Evolutionary conservation across 495 filamentous ascomycete genomes (phyloP).

Genomic region (Trichoderma virens): DNA sequence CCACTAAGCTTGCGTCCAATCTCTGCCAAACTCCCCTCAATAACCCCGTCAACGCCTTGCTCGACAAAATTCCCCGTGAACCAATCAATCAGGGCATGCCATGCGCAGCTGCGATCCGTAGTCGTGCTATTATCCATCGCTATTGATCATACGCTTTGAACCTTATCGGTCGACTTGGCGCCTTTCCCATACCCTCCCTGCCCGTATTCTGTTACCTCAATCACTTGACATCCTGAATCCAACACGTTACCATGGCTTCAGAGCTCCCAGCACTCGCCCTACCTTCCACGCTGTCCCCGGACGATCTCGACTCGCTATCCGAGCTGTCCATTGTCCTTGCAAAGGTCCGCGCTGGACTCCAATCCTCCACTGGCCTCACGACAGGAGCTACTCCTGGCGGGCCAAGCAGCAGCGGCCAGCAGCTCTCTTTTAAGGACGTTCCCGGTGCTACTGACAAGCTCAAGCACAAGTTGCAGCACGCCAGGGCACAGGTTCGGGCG

Average conservation of each 20-base stretch:
- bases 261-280: conserved; percentile 20
- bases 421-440: conserved; percentile 69
- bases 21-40: neutral
- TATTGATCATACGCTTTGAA: neutral
- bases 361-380: conserved; percentile 14
- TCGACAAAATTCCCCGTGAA: neutral
- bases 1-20: conserved; percentile 5
- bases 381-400: conserved; percentile 21
- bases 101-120: neutral
- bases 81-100: neutral
- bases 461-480: conserved; percentile 73
- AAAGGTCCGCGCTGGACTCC: conserved; percentile 50
- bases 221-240: no score
- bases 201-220: no score
- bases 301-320: conserved; percentile 78
- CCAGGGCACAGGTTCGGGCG: conserved; percentile 54
- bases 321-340: conserved; percentile 69
- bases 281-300: conserved; percentile 43
- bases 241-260: neutral
- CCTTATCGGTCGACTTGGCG: neutral
- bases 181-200: neutral
- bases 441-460: conserved; percentile 63
- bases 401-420: conserved; percentile 16
- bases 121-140: neutral
- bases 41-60: neutral